Evolutionary conservation across 345 rosid species (phyloP).

Genomic region (Turritis glabra): DNA sequence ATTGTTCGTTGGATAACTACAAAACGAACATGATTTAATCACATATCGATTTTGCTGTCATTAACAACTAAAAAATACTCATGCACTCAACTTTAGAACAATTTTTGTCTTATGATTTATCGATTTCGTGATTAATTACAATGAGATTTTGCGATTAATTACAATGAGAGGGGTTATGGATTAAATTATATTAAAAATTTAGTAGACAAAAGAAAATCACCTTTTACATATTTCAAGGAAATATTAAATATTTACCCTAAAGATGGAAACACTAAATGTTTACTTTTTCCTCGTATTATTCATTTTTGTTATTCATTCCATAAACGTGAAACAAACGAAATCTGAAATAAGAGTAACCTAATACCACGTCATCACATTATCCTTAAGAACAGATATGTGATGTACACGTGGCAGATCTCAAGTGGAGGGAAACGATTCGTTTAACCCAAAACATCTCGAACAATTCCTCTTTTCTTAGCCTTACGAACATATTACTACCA

Average conservation of each 20-base stretch:
- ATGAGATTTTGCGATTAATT: no score
- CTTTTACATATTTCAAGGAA: not conserved
- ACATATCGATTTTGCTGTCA: no score
- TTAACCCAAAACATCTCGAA: constrained; percentile 34
- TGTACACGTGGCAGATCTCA: constrained; percentile 55
- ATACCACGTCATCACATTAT: constrained; percentile 39
- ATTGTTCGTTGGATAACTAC: no score
- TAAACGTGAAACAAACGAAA: not conserved
- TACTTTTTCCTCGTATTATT: not conserved
- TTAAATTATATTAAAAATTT: not conserved
- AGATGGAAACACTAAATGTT: not conserved
- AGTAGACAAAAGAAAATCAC: not conserved
- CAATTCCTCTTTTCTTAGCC: constrained; percentile 31
- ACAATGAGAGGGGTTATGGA: not conserved
- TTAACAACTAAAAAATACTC: no score
- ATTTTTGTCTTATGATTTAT: no score
- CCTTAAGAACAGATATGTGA: constrained; percentile 48
- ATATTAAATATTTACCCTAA: no score
- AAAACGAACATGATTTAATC: no score
- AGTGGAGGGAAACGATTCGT: constrained; percentile 61
- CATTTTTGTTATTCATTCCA: not conserved
- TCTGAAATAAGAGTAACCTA: not conserved
- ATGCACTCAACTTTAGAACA: no score
- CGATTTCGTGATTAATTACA: no score
- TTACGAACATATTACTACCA: constrained; percentile 10